Base-by-base conservation (phyloP, 352 stramenopile genomes). In the Phytophthora cryptogea region DNA sequence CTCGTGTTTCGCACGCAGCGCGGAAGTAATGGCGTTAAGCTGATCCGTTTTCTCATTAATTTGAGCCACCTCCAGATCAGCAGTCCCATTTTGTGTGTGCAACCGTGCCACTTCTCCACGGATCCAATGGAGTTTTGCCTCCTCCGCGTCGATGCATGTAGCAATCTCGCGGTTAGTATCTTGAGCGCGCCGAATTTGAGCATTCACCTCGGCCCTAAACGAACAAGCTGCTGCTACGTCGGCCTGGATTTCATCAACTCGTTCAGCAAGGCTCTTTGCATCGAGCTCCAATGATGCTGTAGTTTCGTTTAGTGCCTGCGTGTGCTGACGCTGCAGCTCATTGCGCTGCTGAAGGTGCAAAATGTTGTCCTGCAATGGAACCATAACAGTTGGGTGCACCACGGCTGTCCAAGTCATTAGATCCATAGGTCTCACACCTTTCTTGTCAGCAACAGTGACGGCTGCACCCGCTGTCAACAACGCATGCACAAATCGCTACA, bases 341-440 rank as follows among this genome's bases (percentile, higher is more conserved):
- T 67, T 74, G 4, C 57, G 28, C 37, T 66, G 63, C 23, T 73
- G 50, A 40, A 78, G 60, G 17, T 74, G 60, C 37, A 66, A 16
- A 8, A 63, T 31, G 5, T 48, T 35, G 33, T 70, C 52, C 53
- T 72, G 66, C 28, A 81, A 47, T 6, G 70, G 68, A 41, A 68
- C 55, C 41, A 76, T 66, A 11, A 76, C 45, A 8, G 64, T 54
- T 6, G 72, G 62, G 9, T 76, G 66, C 17, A 72, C 33, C 16
- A 63, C 51, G n/a, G 63, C 46, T 0, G 62, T 76, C 69, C 72
- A 78, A 28, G 55, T 66, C 41, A 69, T 67, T 14, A 71, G 41
- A 23, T 79, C 70, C 52, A 69, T 65, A n/a, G 70, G 48, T 16
- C 60, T 59, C 31, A 72, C 57, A 5, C 70, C 67, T 46, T 72